Percentiles rank a stretch among this genome's conserved stretches.
Conservation (phyloP, 805 yeast species). For the Wickerhamomyces alni region DNA sequence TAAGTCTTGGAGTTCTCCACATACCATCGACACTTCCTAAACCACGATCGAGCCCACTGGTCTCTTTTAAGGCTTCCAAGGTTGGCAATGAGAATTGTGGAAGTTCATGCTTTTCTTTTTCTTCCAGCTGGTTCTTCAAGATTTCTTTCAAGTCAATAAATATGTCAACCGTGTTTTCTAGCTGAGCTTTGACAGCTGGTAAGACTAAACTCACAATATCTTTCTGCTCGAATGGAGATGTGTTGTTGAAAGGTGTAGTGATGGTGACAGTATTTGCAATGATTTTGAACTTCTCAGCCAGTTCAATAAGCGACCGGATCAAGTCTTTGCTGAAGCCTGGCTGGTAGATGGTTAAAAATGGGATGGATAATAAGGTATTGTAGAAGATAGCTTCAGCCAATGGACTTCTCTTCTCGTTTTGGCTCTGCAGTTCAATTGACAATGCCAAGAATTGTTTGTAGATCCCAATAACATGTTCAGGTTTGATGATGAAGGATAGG, state of each 20-base stretch:
- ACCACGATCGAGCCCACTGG: slow-evolving; percentile 29
- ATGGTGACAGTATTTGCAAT: slow-evolving; percentile 15
- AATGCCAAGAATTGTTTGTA: slow-evolving; percentile 47
- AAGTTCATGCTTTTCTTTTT: slow-evolving; percentile 15
- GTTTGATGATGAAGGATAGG: slow-evolving; percentile 54
- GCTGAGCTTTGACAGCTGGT: slow-evolving; percentile 38
- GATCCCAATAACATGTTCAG: slow-evolving; percentile 41
- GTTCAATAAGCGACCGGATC: slow-evolving; percentile 40
- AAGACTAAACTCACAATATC: slow-evolving; percentile 43
- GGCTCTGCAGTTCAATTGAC: slow-evolving; percentile 49
- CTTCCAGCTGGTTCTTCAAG: slow-evolving; percentile 11
- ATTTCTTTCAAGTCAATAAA: slow-evolving; percentile 31
- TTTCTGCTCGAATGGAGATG: slow-evolving; percentile 46
- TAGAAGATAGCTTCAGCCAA: slow-evolving; percentile 65
- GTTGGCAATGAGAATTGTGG: slow-evolving; percentile 29
- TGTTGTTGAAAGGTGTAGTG: slow-evolving; percentile 21
- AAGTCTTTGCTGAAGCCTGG: slow-evolving; percentile 22
- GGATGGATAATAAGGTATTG: slow-evolving; percentile 55
- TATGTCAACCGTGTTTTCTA: slow-evolving; percentile 6
- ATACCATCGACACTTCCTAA: slow-evolving; percentile 53
- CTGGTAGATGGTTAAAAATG: slow-evolving; percentile 51
- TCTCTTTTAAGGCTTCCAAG: slow-evolving; percentile 27
- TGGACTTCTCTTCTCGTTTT: slow-evolving; percentile 38
- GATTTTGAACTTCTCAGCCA: slow-evolving; percentile 37
- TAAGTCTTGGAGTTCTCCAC: slow-evolving; percentile 60